These are phyloP conservation scores for Primulina tabacum DNA, from an alignment of 257 asterid genomes.

Conservation along the genomic window DNA sequence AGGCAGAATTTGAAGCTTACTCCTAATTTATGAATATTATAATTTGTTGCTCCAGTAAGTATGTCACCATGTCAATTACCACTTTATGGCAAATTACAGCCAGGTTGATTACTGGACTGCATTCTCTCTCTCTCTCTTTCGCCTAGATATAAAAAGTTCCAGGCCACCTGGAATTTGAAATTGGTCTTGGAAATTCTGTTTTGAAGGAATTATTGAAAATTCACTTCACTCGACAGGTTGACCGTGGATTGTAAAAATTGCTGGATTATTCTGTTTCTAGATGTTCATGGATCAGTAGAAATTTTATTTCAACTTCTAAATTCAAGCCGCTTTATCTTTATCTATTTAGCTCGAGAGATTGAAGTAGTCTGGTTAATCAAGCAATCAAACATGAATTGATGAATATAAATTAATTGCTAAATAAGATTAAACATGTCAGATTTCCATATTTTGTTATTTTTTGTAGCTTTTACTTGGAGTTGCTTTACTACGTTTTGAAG, in stretches of 20 bases:
- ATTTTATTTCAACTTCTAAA: constrained; percentile 1
- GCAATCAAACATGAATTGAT: neutral
- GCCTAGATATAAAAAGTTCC: neutral
- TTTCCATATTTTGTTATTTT: constrained; percentile 3
- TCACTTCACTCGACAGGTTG: neutral
- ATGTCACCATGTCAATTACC: neutral
- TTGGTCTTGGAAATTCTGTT: constrained; percentile 3
- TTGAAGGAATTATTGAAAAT: constrained; percentile 2
- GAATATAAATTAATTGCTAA: neutral
- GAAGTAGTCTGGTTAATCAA: neutral
- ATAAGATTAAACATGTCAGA: neutral
- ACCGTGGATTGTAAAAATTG: neutral
- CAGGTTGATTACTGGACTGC: neutral
- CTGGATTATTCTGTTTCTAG: neutral
- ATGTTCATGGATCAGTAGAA: neutral
- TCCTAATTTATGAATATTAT: neutral
- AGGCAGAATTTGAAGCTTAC: neutral
- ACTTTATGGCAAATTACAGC: neutral
- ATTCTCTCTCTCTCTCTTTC: neutral
- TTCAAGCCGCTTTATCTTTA: neutral
- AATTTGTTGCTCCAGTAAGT: neutral
- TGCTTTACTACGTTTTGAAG: neutral
- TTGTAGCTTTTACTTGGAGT: neutral
- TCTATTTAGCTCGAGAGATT: constrained; percentile 1
- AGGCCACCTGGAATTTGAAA: constrained; percentile 10